Base-by-base conservation (phyloP, 768 basidiomycete species). In the Saitozyma podzolica region DNA sequence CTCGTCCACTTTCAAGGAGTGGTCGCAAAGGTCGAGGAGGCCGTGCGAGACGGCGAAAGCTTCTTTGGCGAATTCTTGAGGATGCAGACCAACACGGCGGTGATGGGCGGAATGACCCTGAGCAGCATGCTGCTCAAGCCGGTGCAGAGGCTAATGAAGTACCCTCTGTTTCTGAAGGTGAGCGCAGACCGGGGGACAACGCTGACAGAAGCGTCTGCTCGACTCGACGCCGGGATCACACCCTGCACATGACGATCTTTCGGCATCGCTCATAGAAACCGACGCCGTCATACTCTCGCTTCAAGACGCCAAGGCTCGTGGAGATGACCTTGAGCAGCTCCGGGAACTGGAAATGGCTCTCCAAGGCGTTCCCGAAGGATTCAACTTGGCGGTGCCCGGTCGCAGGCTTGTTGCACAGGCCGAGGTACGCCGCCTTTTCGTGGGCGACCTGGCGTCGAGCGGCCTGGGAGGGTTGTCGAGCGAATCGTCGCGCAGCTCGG, bases 51-150 rank as follows among this genome's bases (percentile, higher is more conserved):
- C 62, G 74, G 77, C n/a, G 78, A 80, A 40, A 86, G 82, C 69
- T 89, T 93, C 67, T 89, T 96, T 78, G 90, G 89, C 0, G 90
- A 92, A 77, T 96, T 93, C 74, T 83, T 94, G 8, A 79, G 84
- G 64, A 82, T 96, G 64, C 81, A 82, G 70, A 79, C 76, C 78
- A 58, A 82, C 79, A 45, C 75, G 45, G 77, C 82, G 6, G 85
- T 84, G 39, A 85, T 87, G 61, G 83, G 81, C 40, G 84, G 85
- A 0, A 87, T 89, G 86, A 84, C 81, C 40, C 80, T 96, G 47
- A 84, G 87, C 57, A 83, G 82, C 58, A 85, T 90, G 61, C 76
- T 95, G 58, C 82, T 87, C 59, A 88, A 92, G 72, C 92, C 93
- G 9, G 85, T 89, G 16, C 85, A 87, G 57, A 79, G 90, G 56